These are phyloP conservation scores for Apiotrichum laibachii DNA, from an alignment of 1,284 basidiomycete genomes.

Conservation along the genomic window DNA sequence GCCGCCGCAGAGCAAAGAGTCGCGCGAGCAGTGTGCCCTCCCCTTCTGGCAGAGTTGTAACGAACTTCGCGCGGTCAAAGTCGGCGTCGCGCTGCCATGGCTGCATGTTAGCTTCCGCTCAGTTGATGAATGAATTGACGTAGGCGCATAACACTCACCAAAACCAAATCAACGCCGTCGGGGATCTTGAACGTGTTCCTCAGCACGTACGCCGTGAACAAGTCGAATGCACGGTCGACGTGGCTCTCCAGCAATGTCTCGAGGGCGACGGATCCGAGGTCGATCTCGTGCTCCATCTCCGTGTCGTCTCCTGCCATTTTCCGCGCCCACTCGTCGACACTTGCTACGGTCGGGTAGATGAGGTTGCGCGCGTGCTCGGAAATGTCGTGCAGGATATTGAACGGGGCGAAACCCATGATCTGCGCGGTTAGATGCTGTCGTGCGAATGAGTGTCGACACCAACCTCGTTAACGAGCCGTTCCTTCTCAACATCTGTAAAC, in stretches of 20 bases:
- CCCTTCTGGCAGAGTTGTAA: slow-evolving; percentile 35
- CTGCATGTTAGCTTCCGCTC: slow-evolving; percentile 29
- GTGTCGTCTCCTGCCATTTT: slow-evolving; percentile 16
- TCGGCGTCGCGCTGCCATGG: slow-evolving; percentile 51
- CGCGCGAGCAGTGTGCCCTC: slow-evolving; percentile 32
- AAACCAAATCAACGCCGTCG: slow-evolving; percentile 39
- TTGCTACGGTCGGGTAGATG: slow-evolving; percentile 33
- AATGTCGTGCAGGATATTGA: slow-evolving; percentile 39
- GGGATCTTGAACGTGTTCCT: slow-evolving; percentile 50
- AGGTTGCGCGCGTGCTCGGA: slow-evolving; percentile 37
- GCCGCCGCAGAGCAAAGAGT: slow-evolving; percentile 38
- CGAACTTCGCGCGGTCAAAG: slow-evolving; percentile 46
- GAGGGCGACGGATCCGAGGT: slow-evolving; percentile 43
- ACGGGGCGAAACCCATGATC: slow-evolving; percentile 44
- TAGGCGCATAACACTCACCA: slow-evolving; percentile 37
- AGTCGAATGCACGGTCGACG: slow-evolving; percentile 50
- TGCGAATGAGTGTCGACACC: background rate
- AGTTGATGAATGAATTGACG: too few relatives aligned
- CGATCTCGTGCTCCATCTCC: slow-evolving; percentile 32
- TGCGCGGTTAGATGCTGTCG: slow-evolving; percentile 6
- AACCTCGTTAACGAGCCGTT: slow-evolving; percentile 41
- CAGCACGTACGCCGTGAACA: slow-evolving; percentile 47
- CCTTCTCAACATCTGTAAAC: slow-evolving; percentile 33
- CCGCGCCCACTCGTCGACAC: slow-evolving; percentile 38
- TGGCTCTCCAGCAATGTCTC: slow-evolving; percentile 50